Percentiles rank a stretch among this genome's conserved stretches.
Evolutionary conservation across 2,329 filamentous ascomycete species (phyloP).

Genomic region (Proliferodiscus dingleyae): DNA sequence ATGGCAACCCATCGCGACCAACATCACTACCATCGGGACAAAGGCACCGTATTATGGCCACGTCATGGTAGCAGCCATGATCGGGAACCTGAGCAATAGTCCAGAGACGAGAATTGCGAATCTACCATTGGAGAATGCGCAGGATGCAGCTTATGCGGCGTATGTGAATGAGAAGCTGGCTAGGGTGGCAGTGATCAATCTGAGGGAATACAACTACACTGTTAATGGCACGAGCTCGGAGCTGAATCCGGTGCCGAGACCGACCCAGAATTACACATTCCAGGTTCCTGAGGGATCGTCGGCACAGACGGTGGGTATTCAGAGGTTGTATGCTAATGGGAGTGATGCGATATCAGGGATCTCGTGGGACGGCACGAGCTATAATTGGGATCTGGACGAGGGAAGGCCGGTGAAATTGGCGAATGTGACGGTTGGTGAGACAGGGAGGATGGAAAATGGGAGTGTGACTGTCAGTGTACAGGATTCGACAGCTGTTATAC

Average conservation of each 20-base stretch:
- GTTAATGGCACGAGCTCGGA: slow-evolving; percentile 34
- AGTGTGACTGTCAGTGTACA: slow-evolving; percentile 35
- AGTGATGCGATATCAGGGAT: slow-evolving; percentile 59
- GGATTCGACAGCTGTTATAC: slow-evolving; percentile 37
- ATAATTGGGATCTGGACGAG: slow-evolving; percentile 52
- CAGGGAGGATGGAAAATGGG: slow-evolving; percentile 34
- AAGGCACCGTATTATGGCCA: slow-evolving; percentile 62
- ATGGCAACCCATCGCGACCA: slow-evolving; percentile 55
- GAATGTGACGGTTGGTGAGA: slow-evolving; percentile 52
- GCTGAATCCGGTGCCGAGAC: slow-evolving; percentile 30
- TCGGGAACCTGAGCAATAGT: slow-evolving; percentile 38
- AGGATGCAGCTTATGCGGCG: slow-evolving; percentile 51
- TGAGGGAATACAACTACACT: slow-evolving; percentile 56
- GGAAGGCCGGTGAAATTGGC: slow-evolving; percentile 48
- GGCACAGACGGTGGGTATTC: slow-evolving; percentile 34
- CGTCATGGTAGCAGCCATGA: slow-evolving; percentile 51
- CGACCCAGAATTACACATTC: slow-evolving; percentile 39
- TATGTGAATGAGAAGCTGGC: slow-evolving; percentile 42
- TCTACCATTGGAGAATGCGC: slow-evolving; percentile 35
- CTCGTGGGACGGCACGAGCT: slow-evolving; percentile 57
- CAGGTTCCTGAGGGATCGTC: slow-evolving; percentile 25
- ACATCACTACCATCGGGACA: slow-evolving; percentile 46
- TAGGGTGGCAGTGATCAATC: slow-evolving; percentile 51
- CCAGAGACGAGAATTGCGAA: slow-evolving; percentile 44
- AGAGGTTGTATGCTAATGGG: slow-evolving; percentile 54